phyloP scores from a whole-genome alignment of 1,284 basidiomycete species.

The Vanrija sp. region DNA sequence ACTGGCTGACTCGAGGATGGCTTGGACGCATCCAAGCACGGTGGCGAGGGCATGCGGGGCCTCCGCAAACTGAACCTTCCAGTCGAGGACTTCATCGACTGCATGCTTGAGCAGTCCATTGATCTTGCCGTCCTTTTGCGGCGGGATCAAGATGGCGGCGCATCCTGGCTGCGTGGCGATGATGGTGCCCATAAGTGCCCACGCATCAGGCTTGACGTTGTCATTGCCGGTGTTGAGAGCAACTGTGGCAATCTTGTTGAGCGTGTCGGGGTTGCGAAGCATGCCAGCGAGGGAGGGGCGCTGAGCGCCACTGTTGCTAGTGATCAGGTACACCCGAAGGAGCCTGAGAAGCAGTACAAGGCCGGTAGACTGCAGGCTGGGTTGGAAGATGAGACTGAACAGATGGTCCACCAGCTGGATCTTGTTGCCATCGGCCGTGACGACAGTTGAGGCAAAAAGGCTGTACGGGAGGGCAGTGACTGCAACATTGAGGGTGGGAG shows the following conservation, averaged over 20 bases:
- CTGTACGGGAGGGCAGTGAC: conserved; percentile 27
- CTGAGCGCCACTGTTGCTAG: conserved; percentile 20
- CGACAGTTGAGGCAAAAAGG: conserved; percentile 23
- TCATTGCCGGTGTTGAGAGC: conserved; percentile 20
- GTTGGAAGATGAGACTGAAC: conserved; percentile 28
- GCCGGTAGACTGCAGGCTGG: conserved; percentile 21
- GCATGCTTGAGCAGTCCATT: conserved; percentile 51
- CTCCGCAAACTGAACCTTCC: conserved; percentile 65
- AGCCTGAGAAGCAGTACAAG: conserved; percentile 23
- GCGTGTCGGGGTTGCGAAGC: conserved; percentile 32
- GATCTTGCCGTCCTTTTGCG: conserved; percentile 51
- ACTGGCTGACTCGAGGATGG: conserved; percentile 51
- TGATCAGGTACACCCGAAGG: conserved; percentile 33
- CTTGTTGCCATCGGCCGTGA: conserved; percentile 17
- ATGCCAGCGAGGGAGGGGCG: conserved; percentile 38
- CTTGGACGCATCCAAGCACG: conserved; percentile 71
- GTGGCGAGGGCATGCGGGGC: conserved; percentile 73
- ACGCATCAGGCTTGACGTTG: conserved; percentile 65
- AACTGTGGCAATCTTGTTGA: conserved; percentile 17
- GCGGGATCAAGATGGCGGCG: conserved; percentile 74
- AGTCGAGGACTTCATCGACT: conserved; percentile 57
- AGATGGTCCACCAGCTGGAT: conserved; percentile 35
- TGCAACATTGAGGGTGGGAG: conserved; percentile 18
- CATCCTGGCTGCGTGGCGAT: conserved; percentile 84
- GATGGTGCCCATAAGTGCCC: conserved; percentile 77